Evolutionary conservation across 2,329 filamentous ascomycete genomes (phyloP), one percentile per base, ranked within the genome.

Genomic region (Chlorencoelia australis): DNA sequence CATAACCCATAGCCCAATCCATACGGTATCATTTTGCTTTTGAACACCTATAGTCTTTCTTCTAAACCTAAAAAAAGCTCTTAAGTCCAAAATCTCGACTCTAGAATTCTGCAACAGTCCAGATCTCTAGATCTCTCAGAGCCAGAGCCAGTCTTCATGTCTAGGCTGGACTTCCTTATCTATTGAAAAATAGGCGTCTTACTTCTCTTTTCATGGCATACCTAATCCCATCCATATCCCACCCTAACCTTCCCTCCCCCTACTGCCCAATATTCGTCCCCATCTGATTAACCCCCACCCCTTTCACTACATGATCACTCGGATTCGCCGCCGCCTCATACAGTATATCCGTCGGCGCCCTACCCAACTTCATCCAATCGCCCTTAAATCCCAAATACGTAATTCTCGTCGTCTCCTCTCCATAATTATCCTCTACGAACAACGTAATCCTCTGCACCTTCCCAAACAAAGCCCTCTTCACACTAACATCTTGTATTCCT

Each of bases 321-420:
- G 89, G 91, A 59, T 95, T 94, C 22, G 91, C 82, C 17, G 89
- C 89, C 13, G 87, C 82, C 69, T 98, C 91, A 60, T 96, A 98
- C 42, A 94, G 53, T 50, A 96, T 89, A 49, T 82, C 86, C 5
- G 82, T 67, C 1, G 91, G 87, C 56, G 89, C 85, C 37, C 81
- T 71, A 30, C 81, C 91, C 53, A 94, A 61, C 57, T 79, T 77
- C 73, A 91, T 91, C 70, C 86, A 96, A 61, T 94, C 85, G 16
- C 91, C 91, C 62, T 85, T 88, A 66, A 98, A 96, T 1, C 84
- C 91, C 39, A 96, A 46, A 62, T 95, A 98, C 43, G 69, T 78
- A 2, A 96, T 59, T 32, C 77, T 71, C 29, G 84, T 89, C 37
- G 81, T 76, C 37, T 93, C 84, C 8, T 75, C 72, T 49, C 77